phyloP scores from a whole-genome alignment of 352 stramenopile species.

The Globisporangium ultimum region DNA sequence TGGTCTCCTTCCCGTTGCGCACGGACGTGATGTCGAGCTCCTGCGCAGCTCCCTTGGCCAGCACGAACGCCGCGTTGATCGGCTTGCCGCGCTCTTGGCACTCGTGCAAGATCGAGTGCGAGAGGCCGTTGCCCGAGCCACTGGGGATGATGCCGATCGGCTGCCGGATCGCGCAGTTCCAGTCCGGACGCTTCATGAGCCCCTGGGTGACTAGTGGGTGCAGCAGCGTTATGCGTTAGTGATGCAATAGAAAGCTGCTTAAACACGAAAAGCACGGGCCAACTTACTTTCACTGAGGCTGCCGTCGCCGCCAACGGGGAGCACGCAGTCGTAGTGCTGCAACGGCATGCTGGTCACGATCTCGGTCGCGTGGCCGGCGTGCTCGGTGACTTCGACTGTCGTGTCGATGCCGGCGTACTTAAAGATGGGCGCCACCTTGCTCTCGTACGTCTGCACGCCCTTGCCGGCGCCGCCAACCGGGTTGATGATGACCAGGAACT shows the following conservation, averaged over 20 bases:
- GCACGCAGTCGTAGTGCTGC: constrained; percentile 55
- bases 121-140: constrained; percentile 67
- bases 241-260: not conserved
- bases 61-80: constrained; percentile 51
- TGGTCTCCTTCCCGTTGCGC: constrained; percentile 49
- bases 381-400: constrained; percentile 43
- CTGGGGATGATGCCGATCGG: constrained; percentile 59
- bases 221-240: not conserved
- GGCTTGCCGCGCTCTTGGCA: constrained; percentile 39
- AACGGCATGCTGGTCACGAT: constrained; percentile 46
- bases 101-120: constrained; percentile 55
- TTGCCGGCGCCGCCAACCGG: constrained; percentile 58
- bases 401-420: constrained; percentile 46
- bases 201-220: constrained; percentile 55
- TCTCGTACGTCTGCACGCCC: constrained; percentile 48
- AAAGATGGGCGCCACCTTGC: constrained; percentile 51
- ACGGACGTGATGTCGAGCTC: constrained; percentile 67
- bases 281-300: constrained; percentile 57
- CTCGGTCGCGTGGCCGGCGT: constrained; percentile 47
- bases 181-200: constrained; percentile 67
- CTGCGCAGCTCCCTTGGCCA: constrained; percentile 63
- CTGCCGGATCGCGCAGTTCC: constrained; percentile 63
- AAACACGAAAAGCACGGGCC: constrained; percentile 5
- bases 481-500: constrained; percentile 73
- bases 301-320: constrained; percentile 68